A percentile compares a stretch with the other conserved stretches of the same genome.
These are phyloP conservation scores for Pestalotiopsis sp. DNA, from an alignment of 2,329 filamentous ascomycete genomes.

Conservation along the genomic window DNA sequence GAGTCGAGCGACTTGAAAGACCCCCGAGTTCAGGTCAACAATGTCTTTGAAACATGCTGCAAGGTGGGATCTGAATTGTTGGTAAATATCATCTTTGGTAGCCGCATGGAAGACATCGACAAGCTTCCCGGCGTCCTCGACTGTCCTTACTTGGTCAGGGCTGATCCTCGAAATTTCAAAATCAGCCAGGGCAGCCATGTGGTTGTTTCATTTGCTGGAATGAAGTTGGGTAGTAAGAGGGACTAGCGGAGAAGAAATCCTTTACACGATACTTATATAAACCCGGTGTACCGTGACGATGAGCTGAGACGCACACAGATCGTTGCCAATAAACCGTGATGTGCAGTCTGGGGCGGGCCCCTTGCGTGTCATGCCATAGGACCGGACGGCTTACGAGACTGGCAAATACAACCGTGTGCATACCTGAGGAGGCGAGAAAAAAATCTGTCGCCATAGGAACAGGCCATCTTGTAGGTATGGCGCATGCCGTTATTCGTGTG, in stretches of 20 bases:
- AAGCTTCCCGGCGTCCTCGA: background rate
- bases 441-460: background rate
- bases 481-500: background rate
- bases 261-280: background rate
- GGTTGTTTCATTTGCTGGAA: background rate
- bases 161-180: background rate
- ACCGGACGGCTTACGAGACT: background rate
- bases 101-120: conserved; percentile 2
- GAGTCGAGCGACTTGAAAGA: background rate
- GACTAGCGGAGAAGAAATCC: background rate
- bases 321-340: background rate
- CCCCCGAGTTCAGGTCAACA: background rate
- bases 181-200: background rate
- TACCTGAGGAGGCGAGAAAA: background rate
- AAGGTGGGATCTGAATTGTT: background rate
- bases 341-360: background rate
- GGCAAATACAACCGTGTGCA: background rate
- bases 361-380: background rate
- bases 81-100: conserved; percentile 3
- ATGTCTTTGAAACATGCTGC: background rate
- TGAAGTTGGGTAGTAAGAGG: background rate
- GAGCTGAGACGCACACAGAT: background rate
- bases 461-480: background rate
- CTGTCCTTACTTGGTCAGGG: background rate
- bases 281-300: background rate